Conservation (phyloP, 129 eudicot species). For the Solidago caesia region DNA sequence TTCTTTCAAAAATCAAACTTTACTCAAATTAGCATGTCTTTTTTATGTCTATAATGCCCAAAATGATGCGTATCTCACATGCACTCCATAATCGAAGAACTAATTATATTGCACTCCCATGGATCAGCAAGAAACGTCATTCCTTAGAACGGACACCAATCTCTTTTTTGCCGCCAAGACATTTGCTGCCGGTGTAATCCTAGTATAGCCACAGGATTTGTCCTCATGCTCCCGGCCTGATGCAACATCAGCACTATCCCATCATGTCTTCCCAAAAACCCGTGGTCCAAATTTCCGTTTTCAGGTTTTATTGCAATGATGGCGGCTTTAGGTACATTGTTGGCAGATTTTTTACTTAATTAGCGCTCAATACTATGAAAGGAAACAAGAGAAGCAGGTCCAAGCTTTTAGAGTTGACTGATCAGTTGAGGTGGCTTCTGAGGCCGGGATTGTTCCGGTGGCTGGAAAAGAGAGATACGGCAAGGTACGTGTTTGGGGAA, state of each 20-base stretch:
- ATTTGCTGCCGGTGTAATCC: slow-evolving; percentile 92
- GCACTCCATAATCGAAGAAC: too few relatives aligned
- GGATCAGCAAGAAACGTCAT: slow-evolving; percentile 68
- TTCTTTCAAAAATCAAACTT: too few relatives aligned
- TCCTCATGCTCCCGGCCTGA: slow-evolving; percentile 78
- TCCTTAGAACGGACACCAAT: slow-evolving; percentile 68
- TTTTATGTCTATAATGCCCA: too few relatives aligned
- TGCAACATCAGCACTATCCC: slow-evolving; percentile 60
- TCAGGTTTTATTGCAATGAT: slow-evolving; percentile 87
- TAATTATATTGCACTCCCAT: slow-evolving; percentile 48
- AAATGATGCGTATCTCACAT: too few relatives aligned
- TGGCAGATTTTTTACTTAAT: slow-evolving; percentile 64
- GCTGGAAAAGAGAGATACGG: slow-evolving; percentile 19
- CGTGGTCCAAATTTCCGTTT: slow-evolving; percentile 89
- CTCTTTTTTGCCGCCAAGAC: slow-evolving; percentile 79
- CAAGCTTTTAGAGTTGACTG: slow-evolving; percentile 37
- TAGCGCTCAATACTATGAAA: slow-evolving; percentile 83
- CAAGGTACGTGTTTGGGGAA: slow-evolving; percentile 56
- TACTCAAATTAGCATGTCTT: too few relatives aligned
- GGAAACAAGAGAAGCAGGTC: slow-evolving; percentile 65
- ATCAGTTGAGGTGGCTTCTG: slow-evolving; percentile 36
- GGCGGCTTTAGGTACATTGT: slow-evolving; percentile 72
- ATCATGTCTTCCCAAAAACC: slow-evolving; percentile 62
- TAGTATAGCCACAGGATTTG: slow-evolving; percentile 93
- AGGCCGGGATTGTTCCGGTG: slow-evolving; percentile 48